phyloP scores from a whole-genome alignment of 495 filamentous ascomycete species.

The Parathielavia hyrcaniae region DNA sequence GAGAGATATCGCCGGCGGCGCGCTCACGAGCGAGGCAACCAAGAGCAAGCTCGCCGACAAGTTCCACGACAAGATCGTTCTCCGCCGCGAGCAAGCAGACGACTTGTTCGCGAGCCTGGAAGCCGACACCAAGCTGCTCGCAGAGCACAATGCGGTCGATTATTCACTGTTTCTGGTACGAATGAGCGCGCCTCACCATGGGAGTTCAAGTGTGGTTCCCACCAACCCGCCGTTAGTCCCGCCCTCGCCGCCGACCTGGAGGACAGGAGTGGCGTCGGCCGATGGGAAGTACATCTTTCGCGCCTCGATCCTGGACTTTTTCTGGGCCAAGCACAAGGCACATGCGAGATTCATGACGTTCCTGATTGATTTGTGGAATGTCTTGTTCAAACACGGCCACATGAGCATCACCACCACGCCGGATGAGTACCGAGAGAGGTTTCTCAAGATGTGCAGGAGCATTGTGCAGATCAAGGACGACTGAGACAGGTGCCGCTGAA shows the following conservation, averaged over 20 bases:
- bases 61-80: conserved; percentile 58
- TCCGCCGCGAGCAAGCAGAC: conserved; percentile 46
- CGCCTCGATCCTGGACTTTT: conserved; percentile 59
- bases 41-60: conserved; percentile 54
- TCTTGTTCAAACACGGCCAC: conserved; percentile 50
- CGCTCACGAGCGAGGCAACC: conserved; percentile 52
- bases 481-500: neutral
- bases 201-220: conserved; percentile 23
- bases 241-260: conserved; percentile 44
- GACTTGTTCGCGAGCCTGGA: conserved; percentile 45
- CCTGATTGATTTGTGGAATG: conserved; percentile 55
- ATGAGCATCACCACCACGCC: conserved; percentile 68
- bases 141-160: conserved; percentile 56
- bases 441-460: conserved; percentile 54
- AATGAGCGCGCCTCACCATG: conserved; percentile 30
- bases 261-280: conserved; percentile 49
- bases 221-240: conserved; percentile 29
- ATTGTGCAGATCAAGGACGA: conserved; percentile 48
- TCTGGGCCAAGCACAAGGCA: conserved; percentile 63
- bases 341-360: conserved; percentile 57
- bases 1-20: conserved; percentile 56
- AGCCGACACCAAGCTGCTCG: conserved; percentile 54
- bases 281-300: conserved; percentile 61
- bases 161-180: conserved; percentile 64
- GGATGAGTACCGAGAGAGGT: conserved; percentile 58